phyloP scores from a whole-genome alignment of 2,329 filamentous ascomycete genomes.

The Stemphylium vesicarium region DNA sequence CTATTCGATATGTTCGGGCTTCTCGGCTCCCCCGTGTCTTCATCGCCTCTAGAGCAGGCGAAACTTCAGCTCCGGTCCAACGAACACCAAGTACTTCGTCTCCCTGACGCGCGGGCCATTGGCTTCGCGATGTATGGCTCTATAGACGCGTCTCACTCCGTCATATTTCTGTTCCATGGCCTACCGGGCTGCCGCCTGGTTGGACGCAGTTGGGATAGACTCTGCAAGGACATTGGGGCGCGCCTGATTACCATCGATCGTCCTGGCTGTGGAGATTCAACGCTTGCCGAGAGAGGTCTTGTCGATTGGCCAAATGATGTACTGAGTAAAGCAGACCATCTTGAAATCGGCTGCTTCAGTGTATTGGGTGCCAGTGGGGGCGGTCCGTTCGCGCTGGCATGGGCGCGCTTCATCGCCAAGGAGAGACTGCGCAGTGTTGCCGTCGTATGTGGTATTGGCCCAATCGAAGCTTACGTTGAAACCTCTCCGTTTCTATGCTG shows the following conservation, averaged over 20 bases:
- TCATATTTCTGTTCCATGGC: conserved; percentile 53
- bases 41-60: conserved; percentile 22
- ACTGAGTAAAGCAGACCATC: conserved; percentile 12
- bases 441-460: conserved; percentile 29
- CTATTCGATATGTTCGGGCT: conserved; percentile 13
- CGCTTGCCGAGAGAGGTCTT: conserved; percentile 27
- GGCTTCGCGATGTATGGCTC: conserved; percentile 52
- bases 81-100: conserved; percentile 24
- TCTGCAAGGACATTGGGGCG: conserved; percentile 36
- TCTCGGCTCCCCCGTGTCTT: conserved; percentile 12
- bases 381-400: conserved; percentile 56
- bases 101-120: too few species aligned
- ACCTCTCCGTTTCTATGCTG: conserved; percentile 10
- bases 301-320: conserved; percentile 52
- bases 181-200: conserved; percentile 52
- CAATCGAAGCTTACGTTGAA: conserved; percentile 22
- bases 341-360: too few species aligned
- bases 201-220: conserved; percentile 35
- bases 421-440: conserved; percentile 21
- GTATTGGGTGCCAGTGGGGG: conserved; percentile 50
- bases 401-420: conserved; percentile 47
- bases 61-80: conserved; percentile 21
- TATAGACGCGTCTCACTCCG: conserved; percentile 40
- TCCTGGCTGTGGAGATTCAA: conserved; percentile 11
- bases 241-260: conserved; percentile 51